Evolutionary conservation across 2,329 filamentous ascomycete species (phyloP), one percentile per base, ranked within the genome.

Genomic region (Arthrobotrys iridis): DNA sequence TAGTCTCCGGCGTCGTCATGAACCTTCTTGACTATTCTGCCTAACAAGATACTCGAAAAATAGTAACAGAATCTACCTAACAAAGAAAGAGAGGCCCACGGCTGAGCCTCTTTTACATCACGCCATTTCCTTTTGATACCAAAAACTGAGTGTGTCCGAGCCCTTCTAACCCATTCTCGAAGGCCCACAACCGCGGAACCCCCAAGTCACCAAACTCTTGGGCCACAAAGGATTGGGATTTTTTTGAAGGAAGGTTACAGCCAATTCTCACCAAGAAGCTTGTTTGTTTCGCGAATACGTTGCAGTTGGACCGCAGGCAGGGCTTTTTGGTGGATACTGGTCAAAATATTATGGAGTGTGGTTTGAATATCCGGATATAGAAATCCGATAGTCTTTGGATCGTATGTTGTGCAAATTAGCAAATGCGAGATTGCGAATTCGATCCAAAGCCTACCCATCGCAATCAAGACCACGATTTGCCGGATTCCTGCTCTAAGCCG

Each of bases 71-170:
- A 10, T 37, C 18, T 13, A 28, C 18, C 50, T 26, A 11, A 15
- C 10, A 28, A 35, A 13, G 10, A 41, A 22, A n/a, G n/a, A n/a
- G n/a, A n/a, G 28, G 22, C 15, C 50, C 30, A 24, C 41, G 11
- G 52, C 64, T 50, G 52, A 50, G 52, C 52, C 60, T 64, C 45
- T 20, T 20, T 43, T 15, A 59, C 30, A 28, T 68, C 55, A 70
- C 65, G 55, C 65, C 65, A 70, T 70, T 70, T 43, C 43, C 43
- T 70, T 60, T 26, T 52, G 41, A 52, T 8, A 43, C 43, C 20
- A n/a, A 60, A 20, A 45, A 41, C 63, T 26, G 37, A 37, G 28
- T 62, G 22, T 46, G 22, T 33, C 58, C 50, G 30, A 24, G 4
- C 24, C 37, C 18, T 46, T 43, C 20, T 15, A 45, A 11, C 18